Percentiles rank a stretch among this genome's conserved stretches.
Evolutionary conservation across 1,284 basidiomycete species (phyloP).

Genomic region (Pseudozyma thailandica): DNA sequence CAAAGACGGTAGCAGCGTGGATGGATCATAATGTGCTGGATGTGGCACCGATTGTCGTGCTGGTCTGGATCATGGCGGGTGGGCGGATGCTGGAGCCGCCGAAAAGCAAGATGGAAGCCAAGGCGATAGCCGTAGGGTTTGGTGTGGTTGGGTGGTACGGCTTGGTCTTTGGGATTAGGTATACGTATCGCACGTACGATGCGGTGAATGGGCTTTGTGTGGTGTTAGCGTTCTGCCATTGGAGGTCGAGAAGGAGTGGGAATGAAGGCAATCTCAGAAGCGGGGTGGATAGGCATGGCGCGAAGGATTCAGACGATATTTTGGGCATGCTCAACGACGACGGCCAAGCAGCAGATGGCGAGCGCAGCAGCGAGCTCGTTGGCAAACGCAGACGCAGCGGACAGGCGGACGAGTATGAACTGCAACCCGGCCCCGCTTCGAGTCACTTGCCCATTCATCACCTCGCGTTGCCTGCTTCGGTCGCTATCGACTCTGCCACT

Average conservation of each 20-base stretch:
- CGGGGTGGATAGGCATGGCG: background rate
- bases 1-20: conserved; percentile 51
- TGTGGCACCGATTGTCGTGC: conserved; percentile 75
- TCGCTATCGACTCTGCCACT: background rate
- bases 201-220: conserved; percentile 31
- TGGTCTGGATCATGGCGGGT: conserved; percentile 67
- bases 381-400: background rate
- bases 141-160: conserved; percentile 32
- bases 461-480: conserved; percentile 21
- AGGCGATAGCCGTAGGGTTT: conserved; percentile 23
- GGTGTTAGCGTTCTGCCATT: conserved; percentile 30
- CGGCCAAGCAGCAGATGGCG: background rate
- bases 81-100: conserved; percentile 41
- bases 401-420: conserved; percentile 12
- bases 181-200: conserved; percentile 47
- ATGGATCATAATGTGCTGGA: conserved; percentile 78
- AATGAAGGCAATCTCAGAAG: background rate
- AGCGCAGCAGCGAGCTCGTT: background rate
- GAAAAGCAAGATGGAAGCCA: conserved; percentile 16
- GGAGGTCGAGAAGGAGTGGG: conserved; percentile 27
- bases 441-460: conserved; percentile 32
- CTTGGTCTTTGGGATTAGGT: conserved; percentile 51
- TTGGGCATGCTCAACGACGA: conserved; percentile 19
- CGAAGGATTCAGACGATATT: conserved; percentile 27
- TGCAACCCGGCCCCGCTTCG: conserved; percentile 7